Evolutionary conservation across 2,329 filamentous ascomycete species (phyloP).

Genomic region (Penicillium sp.): DNA sequence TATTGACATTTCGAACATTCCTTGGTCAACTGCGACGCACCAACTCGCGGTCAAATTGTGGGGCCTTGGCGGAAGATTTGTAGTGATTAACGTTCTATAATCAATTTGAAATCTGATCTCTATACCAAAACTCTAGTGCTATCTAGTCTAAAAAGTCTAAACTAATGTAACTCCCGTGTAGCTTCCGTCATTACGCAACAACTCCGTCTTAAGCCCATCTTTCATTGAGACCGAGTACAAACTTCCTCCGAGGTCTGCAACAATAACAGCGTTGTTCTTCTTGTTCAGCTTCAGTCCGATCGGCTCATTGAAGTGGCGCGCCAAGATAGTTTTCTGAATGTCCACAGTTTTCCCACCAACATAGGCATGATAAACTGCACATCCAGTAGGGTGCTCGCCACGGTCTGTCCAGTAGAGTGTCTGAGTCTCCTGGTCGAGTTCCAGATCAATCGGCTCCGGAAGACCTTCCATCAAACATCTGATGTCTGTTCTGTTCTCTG

Average conservation of each 20-base stretch:
- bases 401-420: constrained; percentile 62
- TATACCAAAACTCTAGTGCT: not conserved
- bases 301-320: constrained; percentile 25
- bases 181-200: constrained; percentile 2
- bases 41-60: not conserved
- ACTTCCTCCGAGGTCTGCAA: constrained; percentile 31
- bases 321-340: constrained; percentile 14
- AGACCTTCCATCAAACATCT: constrained; percentile 42
- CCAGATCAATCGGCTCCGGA: constrained; percentile 60
- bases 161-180: not conserved
- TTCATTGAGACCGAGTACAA: constrained; percentile 19
- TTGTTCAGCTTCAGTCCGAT: constrained; percentile 28
- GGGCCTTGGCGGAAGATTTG: not conserved
- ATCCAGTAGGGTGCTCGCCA: constrained; percentile 55
- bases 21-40: not conserved
- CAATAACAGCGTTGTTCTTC: constrained; percentile 18
- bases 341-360: constrained; percentile 48
- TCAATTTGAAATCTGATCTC: not conserved
- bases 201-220: not conserved
- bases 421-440: constrained; percentile 48
- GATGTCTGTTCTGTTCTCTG: constrained; percentile 42
- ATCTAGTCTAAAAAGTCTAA: not conserved
- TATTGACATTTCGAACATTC: not conserved
- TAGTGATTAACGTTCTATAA: not conserved
- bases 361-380: constrained; percentile 1